Evolutionary conservation across 2,329 filamentous ascomycete genomes (phyloP), one percentile per base, ranked within the genome.

Genomic region (Colletotrichum chlorophyti): DNA sequence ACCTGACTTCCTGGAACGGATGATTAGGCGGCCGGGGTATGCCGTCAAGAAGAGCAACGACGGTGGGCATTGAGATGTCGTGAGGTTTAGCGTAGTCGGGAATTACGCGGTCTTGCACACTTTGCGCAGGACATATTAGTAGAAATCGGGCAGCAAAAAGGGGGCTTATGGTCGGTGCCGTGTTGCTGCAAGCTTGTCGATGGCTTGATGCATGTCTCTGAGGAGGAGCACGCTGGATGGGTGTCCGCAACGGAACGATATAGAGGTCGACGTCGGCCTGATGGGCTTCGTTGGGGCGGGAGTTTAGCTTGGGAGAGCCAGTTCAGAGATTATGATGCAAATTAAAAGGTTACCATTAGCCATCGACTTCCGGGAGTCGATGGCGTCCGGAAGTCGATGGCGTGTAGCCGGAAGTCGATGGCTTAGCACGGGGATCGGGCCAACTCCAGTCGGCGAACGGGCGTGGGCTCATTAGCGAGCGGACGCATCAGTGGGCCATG

Each of bases 21-120:
- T n/a, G n/a, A 15, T 31, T 17, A 14, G n/a, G 31, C 19, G 41
- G 26, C 17, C 19, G 42, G 54, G 35, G 26, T 32, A 3, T 35
- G 37, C 47, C 31, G 26, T 24, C 26, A 27, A 26, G 34, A 29
- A 42, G 14, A 38, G 27, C 11, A 37, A 26, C 17, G 27, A 32
- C 21, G 42, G 35, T 42, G 37, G n/a, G n/a, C n/a, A n/a, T 17
- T 31, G 19, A 14, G 23, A 21, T 42, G 26, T 21, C 21, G 41
- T 29, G 29, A 47, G 49, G 41, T 14, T 23, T 35, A 15, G 14
- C 17, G 37, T 23, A 11, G 32, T 23, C 27, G 21, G 40, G 35
- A 34, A 47, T 47, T 45, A 58, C 27, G 48, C 27, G 48, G 54
- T 53, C 34, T 34, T n/a, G n/a, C n/a, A n/a, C n/a, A n/a, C n/a